Base-by-base conservation (phyloP, 2,329 filamentous ascomycete genomes). In the Colletotrichum sp. region DNA sequence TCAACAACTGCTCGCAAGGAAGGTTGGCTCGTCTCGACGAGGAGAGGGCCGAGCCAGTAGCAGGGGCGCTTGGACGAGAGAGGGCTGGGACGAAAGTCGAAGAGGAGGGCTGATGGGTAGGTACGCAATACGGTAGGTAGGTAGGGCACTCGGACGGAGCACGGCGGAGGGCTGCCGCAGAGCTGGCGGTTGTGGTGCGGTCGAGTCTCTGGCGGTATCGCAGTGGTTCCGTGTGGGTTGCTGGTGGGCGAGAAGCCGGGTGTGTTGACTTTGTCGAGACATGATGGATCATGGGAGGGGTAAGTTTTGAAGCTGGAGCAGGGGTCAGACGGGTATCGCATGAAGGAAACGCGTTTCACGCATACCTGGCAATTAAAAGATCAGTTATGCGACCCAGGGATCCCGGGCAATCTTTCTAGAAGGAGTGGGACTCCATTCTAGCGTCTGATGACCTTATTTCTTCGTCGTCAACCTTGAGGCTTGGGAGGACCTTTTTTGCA, bases 351-450 rank as follows among this genome's bases (percentile, higher is more conserved):
- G 79, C 78, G 82, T 85, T 85, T 84, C 82, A 84, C 79, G 78
- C 81, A 78, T 82, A 83, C 84, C 83, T 83, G 81, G 85, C 79
- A 87, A 87, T 87, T 84, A 87, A 86, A 86, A 82, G 79, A 77
- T 79, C 79, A 81, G 79, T 86, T 86, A 87, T 87, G 86, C 86
- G 83, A 77, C 77, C 74, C 72, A 77, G 74, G 74, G 59, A 73
- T 55, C 73, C 76, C 76, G 73, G 76, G 70, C 75, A 77, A 79
- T 78, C 77, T 80, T 83, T 84, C 82, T 82, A 82, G 82, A 85
- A 83, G 78, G 76, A 70, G 74, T 76, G 72, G 78, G 76, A 78
- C 78, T 76, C 33, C 77, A 77, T 84, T 84, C 82, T 83, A 84
- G 81, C 79, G 75, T 69, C 64, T 75, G 64, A 64, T 61, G 29